phyloP scores from a whole-genome alignment of 164 flowering plant genomes.

The Paratinospora sagittata region DNA sequence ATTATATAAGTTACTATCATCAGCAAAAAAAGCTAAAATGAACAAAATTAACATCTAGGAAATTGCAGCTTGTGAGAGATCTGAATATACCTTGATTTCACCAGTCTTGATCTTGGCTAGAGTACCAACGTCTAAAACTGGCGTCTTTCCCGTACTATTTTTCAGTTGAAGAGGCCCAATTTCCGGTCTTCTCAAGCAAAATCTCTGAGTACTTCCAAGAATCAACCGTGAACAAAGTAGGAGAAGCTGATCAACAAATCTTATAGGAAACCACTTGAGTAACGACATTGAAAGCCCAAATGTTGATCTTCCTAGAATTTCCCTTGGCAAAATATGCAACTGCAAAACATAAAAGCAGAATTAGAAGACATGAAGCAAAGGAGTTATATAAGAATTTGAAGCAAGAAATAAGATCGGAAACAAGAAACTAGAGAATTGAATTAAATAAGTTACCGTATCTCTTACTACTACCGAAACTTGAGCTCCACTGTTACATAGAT shows the following conservation, averaged over 20 bases:
- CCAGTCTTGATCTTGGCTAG: slow-evolving; percentile 31
- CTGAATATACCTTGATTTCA: slow-evolving; percentile 24
- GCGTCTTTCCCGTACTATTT: slow-evolving; percentile 30
- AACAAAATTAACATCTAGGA: not conserved
- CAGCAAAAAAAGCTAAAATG: not conserved
- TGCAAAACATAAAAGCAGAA: slow-evolving; percentile 18
- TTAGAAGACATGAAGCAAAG: too few species aligned
- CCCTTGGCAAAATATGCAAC: slow-evolving; percentile 49
- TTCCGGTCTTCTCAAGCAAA: slow-evolving; percentile 41
- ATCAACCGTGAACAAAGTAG: slow-evolving; percentile 29
- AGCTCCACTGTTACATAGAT: slow-evolving; percentile 37
- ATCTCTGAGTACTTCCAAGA: slow-evolving; percentile 29
- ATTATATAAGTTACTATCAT: too few species aligned
- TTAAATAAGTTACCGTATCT: slow-evolving; percentile 22
- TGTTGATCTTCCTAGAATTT: slow-evolving; percentile 41
- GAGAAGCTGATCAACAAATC: slow-evolving; percentile 35
- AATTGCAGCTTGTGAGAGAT: not conserved
- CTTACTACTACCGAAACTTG: slow-evolving; percentile 31
- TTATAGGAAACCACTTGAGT: slow-evolving; percentile 44
- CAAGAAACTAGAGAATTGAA: too few species aligned
- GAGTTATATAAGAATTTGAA: too few species aligned
- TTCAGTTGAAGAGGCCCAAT: slow-evolving; percentile 43
- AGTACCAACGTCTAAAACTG: slow-evolving; percentile 37
- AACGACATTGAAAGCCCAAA: slow-evolving; percentile 41
- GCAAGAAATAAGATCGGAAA: not conserved